phyloP scores from a whole-genome alignment of 2,329 filamentous ascomycete species.

The Aureobasidium sp. region DNA sequence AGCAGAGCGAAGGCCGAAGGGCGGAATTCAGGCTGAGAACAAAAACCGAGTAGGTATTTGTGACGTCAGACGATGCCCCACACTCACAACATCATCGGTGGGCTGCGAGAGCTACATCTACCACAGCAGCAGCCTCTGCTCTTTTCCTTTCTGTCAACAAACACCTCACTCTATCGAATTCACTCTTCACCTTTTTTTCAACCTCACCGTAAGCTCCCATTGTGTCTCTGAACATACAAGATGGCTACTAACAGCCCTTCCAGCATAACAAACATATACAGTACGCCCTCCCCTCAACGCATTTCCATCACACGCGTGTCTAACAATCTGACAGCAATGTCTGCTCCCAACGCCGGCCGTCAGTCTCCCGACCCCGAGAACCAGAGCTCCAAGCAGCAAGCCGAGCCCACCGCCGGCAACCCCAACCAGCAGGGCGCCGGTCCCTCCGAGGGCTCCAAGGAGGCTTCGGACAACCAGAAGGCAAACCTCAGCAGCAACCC shows the following conservation, averaged over 20 bases:
- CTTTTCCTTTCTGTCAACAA: conserved; percentile 13
- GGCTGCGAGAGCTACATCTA: conserved; percentile 4
- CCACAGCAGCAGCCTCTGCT: conserved; percentile 1
- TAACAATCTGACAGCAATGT: conserved; percentile 44
- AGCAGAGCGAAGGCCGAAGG: neutral
- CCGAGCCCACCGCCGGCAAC: conserved; percentile 52
- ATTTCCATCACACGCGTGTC: conserved; percentile 19
- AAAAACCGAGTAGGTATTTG: neutral
- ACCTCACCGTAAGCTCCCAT: neutral
- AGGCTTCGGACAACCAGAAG: conserved; percentile 45
- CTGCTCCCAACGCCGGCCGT: conserved; percentile 57
- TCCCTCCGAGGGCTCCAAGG: conserved; percentile 37
- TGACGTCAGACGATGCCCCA: conserved; percentile 14
- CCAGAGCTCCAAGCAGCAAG: conserved; percentile 59
- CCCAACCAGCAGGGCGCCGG: conserved; percentile 46
- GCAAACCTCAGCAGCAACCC: conserved; percentile 61
- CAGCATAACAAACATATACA: conserved; percentile 6
- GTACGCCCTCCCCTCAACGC: conserved; percentile 21
- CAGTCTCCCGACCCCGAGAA: conserved; percentile 70
- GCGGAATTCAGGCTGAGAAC: conserved; percentile 13
- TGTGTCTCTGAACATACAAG: neutral
- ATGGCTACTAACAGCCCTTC: neutral
- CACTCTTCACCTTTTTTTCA: neutral
- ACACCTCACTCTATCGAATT: conserved; percentile 1
- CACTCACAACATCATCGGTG: conserved; percentile 13